Evolutionary conservation across 805 yeast genomes (phyloP), one percentile per base, ranked within the genome.

Genomic region (Kodamaea kaohsiungensis): DNA sequence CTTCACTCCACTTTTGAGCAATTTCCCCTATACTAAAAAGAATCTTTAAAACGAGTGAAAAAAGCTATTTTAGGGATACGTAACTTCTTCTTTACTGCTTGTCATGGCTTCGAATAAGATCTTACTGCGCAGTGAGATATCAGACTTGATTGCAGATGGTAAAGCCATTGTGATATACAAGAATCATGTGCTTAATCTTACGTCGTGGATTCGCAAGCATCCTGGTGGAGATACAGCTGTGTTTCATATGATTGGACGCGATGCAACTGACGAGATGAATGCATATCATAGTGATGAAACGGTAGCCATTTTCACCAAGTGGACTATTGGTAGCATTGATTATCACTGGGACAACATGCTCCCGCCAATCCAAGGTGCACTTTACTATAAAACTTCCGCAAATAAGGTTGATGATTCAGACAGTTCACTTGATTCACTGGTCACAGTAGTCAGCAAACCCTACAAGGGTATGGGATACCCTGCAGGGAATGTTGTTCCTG

Each of bases 221-320:
- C 97, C 97, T 0, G 97, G 97, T 13, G 97, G 97, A 4, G 92
- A 87, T 55, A 88, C 84, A 63, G 92, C 96, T 1, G 85, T 91
- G 6, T 76, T 76, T 61, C 97, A 91, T 69, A 78, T 91, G 87
- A 82, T 91, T 2, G 97, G 97, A 1, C 73, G 93, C 53, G 96
- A 91, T 69, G 96, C 96, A 17, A 86, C 95, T 0, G 96, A 90
- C 66, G 97, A 91, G 67, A 90, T 91, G 89, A 81, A 85, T 51
- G 91, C 92, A 7, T 91, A 89, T 63, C 97, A 91, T 65, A 67
- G 81, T 45, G 82, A 77, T 10, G 87, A 82, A 49, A 81, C 95
- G 0, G 71, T 80, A 7, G 48, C 56, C 2, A 68, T 69, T 0
- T 87, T 89, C 67, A 62, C 65, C n/a, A 77, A 69, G 40, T 91